A percentile compares a stretch with the other conserved stretches of the same genome.
Evolutionary conservation across 345 rosid genomes (phyloP).

Genomic region (Ceriops tagal): DNA sequence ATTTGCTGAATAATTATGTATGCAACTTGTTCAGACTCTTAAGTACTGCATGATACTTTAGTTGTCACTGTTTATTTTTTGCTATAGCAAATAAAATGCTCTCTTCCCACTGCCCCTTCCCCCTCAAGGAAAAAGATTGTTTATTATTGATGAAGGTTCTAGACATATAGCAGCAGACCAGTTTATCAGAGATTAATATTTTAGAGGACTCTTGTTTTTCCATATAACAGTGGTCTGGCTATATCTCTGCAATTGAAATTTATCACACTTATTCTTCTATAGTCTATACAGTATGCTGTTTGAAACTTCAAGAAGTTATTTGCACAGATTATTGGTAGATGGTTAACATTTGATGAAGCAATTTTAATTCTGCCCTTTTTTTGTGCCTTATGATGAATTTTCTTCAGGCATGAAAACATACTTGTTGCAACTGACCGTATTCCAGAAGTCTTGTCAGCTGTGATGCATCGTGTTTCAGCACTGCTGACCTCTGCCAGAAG

Average conservation of each 20-base stretch:
- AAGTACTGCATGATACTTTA: not conserved
- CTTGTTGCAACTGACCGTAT: slow-evolving; percentile 78
- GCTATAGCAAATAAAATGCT: no score
- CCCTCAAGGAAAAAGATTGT: no score
- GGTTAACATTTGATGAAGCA: not conserved
- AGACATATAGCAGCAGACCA: no score
- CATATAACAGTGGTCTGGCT: no score
- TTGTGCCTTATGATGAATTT: not conserved
- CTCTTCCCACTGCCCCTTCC: no score
- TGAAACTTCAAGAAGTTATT: not conserved
- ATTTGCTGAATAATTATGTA: no score
- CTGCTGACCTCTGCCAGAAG: slow-evolving; percentile 64
- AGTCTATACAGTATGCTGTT: not conserved
- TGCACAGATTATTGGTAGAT: not conserved
- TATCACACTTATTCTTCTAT: no score
- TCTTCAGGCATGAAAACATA: slow-evolving; percentile 72
- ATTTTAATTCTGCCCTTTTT: not conserved
- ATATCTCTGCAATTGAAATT: no score
- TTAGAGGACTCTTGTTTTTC: no score
- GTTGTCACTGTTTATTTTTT: not conserved
- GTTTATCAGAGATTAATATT: no score
- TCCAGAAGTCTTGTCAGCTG: slow-evolving; percentile 76
- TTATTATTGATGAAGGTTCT: no score
- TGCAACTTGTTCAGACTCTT: not conserved
- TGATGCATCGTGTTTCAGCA: slow-evolving; percentile 57